Evolutionary conservation across 2,329 filamentous ascomycete species (phyloP).

Genomic region (Tolypocladium ophioglossoides): DNA sequence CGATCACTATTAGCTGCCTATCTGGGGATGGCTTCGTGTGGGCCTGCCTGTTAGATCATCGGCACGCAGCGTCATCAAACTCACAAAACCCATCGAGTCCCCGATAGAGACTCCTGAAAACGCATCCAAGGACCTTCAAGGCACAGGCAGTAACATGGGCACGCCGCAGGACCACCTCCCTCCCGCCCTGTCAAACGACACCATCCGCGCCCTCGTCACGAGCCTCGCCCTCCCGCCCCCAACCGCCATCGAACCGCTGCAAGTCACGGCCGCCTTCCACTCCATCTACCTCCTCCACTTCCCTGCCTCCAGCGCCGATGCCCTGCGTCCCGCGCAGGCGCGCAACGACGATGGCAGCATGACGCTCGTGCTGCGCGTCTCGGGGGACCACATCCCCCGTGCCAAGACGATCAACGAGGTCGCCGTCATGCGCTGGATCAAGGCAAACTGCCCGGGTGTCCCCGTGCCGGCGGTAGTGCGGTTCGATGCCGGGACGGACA

Average conservation of each 20-base stretch:
- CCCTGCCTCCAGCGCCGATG: not conserved
- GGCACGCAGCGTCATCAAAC: too few species aligned
- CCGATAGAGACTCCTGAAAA: too few species aligned
- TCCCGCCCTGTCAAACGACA: not conserved
- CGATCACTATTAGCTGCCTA: too few species aligned
- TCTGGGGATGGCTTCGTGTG: too few species aligned
- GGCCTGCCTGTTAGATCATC: too few species aligned
- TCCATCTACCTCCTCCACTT: constrained; percentile 14
- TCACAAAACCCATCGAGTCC: too few species aligned
- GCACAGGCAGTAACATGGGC: not conserved
- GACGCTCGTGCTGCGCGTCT: constrained; percentile 21
- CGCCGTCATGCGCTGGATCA: constrained; percentile 22
- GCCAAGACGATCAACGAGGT: constrained; percentile 27
- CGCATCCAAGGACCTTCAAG: too few species aligned
- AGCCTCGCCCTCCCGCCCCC: constrained; percentile 9
- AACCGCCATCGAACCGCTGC: constrained; percentile 5
- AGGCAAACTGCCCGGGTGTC: constrained; percentile 16
- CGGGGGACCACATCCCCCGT: constrained; percentile 21
- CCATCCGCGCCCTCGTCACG: constrained; percentile 8
- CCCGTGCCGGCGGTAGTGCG: constrained; percentile 20
- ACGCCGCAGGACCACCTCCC: constrained; percentile 1
- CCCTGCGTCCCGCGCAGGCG: not conserved
- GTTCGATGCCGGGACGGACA: constrained; percentile 15
- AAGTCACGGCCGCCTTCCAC: constrained; percentile 13
- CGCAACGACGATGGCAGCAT: constrained; percentile 1